Evolutionary conservation across 1,139 yeast species (phyloP).

Genomic region (Wickerhamomyces sp.): DNA sequence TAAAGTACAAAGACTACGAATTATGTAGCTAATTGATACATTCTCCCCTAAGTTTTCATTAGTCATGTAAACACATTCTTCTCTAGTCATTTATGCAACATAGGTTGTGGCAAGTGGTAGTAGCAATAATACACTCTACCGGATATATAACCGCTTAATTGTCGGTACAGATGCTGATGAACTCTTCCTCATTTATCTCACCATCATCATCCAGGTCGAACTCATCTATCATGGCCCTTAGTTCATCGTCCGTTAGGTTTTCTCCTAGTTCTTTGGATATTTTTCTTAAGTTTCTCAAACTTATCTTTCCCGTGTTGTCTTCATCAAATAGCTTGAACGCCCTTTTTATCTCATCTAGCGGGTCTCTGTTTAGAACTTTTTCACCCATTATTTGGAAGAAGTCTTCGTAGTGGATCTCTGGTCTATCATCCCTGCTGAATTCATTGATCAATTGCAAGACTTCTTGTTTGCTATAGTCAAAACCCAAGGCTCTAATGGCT

Average conservation of each 20-base stretch:
- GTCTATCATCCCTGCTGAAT: conserved; percentile 72
- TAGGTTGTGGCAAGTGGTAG: too few relatives aligned
- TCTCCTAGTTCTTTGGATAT: conserved; percentile 95
- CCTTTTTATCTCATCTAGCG: conserved; percentile 83
- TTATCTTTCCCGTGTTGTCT: conserved; percentile 81
- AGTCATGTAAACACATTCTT: too few relatives aligned
- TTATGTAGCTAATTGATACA: too few relatives aligned
- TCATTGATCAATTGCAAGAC: conserved; percentile 78
- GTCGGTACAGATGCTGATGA: conserved; percentile 85
- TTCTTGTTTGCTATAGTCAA: conserved; percentile 76
- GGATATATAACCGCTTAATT: conserved; percentile 10
- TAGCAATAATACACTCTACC: too few relatives aligned
- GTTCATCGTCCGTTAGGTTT: conserved; percentile 84
- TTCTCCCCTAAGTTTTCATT: too few relatives aligned
- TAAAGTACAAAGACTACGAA: too few relatives aligned
- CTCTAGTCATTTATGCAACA: too few relatives aligned
- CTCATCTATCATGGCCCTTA: conserved; percentile 96
- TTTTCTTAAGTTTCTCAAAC: conserved; percentile 74
- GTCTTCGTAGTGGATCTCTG: conserved; percentile 72
- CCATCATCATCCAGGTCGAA: conserved; percentile 97
- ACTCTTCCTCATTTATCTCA: conserved; percentile 89
- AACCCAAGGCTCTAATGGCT: conserved; percentile 92
- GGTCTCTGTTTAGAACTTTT: conserved; percentile 64
- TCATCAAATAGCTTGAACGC: conserved; percentile 91
- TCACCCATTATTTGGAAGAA: conserved; percentile 40